Evolutionary conservation across 306 rosid genomes (phyloP).

Genomic region (Casuarina glauca): DNA sequence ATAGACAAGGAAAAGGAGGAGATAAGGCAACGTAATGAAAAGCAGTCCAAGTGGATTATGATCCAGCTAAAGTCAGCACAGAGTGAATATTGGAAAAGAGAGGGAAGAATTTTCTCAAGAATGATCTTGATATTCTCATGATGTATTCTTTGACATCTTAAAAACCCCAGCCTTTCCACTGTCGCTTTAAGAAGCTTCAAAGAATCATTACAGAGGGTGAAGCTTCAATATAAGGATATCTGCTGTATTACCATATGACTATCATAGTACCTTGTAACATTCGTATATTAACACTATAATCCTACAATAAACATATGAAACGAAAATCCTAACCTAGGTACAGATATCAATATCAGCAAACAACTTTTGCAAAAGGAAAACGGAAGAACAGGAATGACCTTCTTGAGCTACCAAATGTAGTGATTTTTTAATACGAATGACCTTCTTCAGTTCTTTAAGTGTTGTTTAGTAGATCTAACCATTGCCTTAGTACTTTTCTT

Average conservation of each 20-base stretch:
- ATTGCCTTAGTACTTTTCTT: background rate
- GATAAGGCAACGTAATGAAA: conserved; percentile 7
- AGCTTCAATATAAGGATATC: background rate
- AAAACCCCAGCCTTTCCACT: background rate
- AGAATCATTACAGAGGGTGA: background rate
- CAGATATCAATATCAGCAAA: background rate
- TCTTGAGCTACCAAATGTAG: background rate
- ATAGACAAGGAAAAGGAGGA: background rate
- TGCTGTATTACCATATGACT: background rate
- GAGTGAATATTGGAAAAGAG: background rate
- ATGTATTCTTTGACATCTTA: background rate
- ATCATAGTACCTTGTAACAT: background rate
- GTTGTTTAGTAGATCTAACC: background rate
- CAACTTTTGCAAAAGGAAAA: background rate
- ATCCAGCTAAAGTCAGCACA: background rate
- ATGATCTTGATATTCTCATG: background rate
- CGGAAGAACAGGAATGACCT: background rate
- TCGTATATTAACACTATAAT: background rate
- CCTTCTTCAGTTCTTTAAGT: background rate
- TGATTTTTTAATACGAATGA: too few relatives aligned
- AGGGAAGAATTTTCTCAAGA: background rate
- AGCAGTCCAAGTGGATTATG: conserved; percentile 8
- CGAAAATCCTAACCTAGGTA: background rate
- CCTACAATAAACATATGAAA: background rate
- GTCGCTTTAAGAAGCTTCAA: background rate